phyloP scores from a whole-genome alignment of 495 filamentous ascomycete genomes.

The Aspergillus carlsbadensis region DNA sequence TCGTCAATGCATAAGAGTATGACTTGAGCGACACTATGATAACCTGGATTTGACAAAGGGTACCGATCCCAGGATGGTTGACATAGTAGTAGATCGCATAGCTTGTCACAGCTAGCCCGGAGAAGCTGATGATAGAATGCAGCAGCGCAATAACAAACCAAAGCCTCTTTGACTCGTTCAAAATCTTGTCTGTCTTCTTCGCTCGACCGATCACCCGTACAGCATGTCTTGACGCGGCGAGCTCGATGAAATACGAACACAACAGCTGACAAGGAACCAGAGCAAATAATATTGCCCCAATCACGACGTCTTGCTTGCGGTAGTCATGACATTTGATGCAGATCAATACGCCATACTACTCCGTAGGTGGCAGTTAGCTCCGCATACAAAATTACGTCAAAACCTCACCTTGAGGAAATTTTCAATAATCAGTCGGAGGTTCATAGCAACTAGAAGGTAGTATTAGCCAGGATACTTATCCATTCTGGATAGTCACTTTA shows the following conservation, averaged over 20 bases:
- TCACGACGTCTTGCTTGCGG: conserved; percentile 69
- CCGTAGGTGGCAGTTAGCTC: conserved; percentile 1
- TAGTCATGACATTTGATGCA: conserved; percentile 91
- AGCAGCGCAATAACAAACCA: conserved; percentile 76
- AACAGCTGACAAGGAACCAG: conserved; percentile 88
- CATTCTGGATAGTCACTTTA: conserved; percentile 33
- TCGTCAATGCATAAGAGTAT: conserved; percentile 93
- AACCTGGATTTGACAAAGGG: conserved; percentile 84
- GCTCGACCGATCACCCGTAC: conserved; percentile 60
- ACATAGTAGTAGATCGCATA: conserved; percentile 84
- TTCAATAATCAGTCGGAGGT: conserved; percentile 89
- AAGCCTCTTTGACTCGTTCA: conserved; percentile 58
- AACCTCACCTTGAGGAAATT: conserved; percentile 84
- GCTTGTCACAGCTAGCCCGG: conserved; percentile 79
- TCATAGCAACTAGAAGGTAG: conserved; percentile 70
- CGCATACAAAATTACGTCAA: conserved; percentile 13
- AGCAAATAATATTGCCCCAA: conserved; percentile 74
- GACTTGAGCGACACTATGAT: conserved; percentile 96
- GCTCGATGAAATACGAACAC: conserved; percentile 83
- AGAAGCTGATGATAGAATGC: conserved; percentile 78
- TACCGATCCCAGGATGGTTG: conserved; percentile 90
- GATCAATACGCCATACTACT: conserved; percentile 95
- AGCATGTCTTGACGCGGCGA: conserved; percentile 74
- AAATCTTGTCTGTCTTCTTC: conserved; percentile 53
- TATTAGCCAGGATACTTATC: conserved; percentile 4